Evolutionary conservation across 108 stramenopile species (phyloP).

Genomic region (Parietichytrium sp.): DNA sequence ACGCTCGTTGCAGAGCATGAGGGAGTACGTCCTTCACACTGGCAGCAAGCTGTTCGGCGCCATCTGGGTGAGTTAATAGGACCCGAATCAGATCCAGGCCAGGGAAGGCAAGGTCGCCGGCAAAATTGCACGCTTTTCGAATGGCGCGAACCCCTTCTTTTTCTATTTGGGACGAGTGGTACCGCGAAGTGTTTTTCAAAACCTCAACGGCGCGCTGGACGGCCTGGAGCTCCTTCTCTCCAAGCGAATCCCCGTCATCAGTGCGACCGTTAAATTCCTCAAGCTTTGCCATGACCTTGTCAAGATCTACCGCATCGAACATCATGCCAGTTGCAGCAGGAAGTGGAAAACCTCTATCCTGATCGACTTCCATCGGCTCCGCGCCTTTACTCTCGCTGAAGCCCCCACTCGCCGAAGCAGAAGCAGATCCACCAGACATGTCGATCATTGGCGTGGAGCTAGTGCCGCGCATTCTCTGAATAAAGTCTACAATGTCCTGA

Average conservation of each 20-base stretch:
- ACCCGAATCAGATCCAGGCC: constrained; percentile 2
- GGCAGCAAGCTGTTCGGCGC: neutral
- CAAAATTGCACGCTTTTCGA: neutral
- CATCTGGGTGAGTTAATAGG: neutral
- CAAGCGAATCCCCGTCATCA: neutral
- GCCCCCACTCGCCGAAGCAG: neutral
- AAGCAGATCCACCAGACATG: constrained; percentile 6
- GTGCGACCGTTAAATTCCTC: neutral
- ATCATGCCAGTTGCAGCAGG: neutral
- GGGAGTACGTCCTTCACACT: neutral
- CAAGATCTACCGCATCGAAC: constrained; percentile 22
- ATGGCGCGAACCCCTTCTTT: constrained; percentile 5
- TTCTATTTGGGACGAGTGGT: neutral
- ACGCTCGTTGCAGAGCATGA: neutral
- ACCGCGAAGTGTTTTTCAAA: constrained; percentile 9
- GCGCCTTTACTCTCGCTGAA: no score
- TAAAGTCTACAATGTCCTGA: constrained; percentile 25
- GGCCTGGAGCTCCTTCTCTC: neutral
- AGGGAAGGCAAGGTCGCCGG: neutral
- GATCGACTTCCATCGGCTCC: neutral
- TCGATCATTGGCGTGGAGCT: constrained; percentile 14
- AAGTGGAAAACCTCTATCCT: neutral
- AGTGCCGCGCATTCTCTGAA: neutral
- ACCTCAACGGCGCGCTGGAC: neutral
- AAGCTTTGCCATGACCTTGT: constrained; percentile 32